Percentiles rank a stretch among this genome's conserved stretches.
These are phyloP conservation scores for Saitozyma podzolica DNA, from an alignment of 768 basidiomycete species.

Conservation along the genomic window DNA sequence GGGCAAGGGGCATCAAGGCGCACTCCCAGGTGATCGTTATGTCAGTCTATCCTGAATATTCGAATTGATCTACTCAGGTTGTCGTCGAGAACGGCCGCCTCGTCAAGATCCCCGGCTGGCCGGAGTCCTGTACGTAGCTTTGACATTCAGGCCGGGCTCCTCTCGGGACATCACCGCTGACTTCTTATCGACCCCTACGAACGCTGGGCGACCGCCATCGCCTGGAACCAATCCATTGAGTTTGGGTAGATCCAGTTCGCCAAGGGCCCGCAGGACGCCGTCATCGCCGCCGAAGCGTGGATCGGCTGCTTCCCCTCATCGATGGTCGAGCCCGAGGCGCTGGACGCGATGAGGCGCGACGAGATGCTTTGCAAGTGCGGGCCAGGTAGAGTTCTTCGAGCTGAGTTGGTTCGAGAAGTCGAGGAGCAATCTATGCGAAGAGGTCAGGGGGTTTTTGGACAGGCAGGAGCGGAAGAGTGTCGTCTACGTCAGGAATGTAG, in stretches of 20 bases:
- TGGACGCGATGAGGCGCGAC: conserved; percentile 12
- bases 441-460: neutral
- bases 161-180: conserved; percentile 1
- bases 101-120: too few species aligned
- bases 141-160: neutral
- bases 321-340: conserved; percentile 11
- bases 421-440: too few species aligned
- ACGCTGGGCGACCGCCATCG: conserved; percentile 15
- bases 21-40: too few species aligned
- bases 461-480: conserved; percentile 10
- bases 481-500: conserved; percentile 11
- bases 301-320: conserved; percentile 22
- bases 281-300: conserved; percentile 5
- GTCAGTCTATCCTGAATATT: too few species aligned
- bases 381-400: conserved; percentile 7
- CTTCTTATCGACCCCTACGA: conserved; percentile 14
- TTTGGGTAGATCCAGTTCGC: conserved; percentile 15
- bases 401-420: too few species aligned
- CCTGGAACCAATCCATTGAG: conserved; percentile 8
- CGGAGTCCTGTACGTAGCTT: too few species aligned
- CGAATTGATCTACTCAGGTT: too few species aligned
- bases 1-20: too few species aligned
- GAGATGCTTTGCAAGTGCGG: conserved; percentile 2
- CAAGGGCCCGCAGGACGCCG: conserved; percentile 4
- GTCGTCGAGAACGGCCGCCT: too few species aligned